phyloP scores from a whole-genome alignment of 2,329 filamentous ascomycete species.

The Mycogone perniciosa region DNA sequence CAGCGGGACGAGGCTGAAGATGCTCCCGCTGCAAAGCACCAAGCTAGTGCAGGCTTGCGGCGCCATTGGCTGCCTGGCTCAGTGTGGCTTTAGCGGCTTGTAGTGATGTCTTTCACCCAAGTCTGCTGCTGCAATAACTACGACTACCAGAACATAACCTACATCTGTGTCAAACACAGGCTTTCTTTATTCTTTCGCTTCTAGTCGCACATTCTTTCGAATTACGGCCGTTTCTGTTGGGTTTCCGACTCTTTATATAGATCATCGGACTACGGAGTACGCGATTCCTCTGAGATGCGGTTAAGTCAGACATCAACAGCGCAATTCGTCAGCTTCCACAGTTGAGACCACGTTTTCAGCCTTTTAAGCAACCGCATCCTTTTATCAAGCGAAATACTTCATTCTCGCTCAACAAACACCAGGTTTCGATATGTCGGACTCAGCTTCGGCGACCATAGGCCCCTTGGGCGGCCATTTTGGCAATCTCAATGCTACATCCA shows the following conservation, averaged over 20 bases:
- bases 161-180: neutral
- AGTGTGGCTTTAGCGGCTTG: conserved; percentile 3
- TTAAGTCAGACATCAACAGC: too few species aligned
- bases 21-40: neutral
- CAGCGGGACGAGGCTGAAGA: conserved; percentile 13
- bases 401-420: too few species aligned
- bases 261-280: too few species aligned
- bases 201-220: neutral
- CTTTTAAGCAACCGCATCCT: neutral
- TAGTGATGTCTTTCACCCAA: neutral
- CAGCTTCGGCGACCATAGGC: conserved; percentile 18
- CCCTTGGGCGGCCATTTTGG: conserved; percentile 19
- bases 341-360: conserved; percentile 13
- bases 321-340: neutral
- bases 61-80: conserved; percentile 9
- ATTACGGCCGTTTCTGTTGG: too few species aligned
- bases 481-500: conserved; percentile 24
- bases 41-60: neutral
- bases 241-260: too few species aligned
- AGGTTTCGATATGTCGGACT: conserved; percentile 13
- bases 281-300: too few species aligned
- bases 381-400: too few species aligned
- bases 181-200: neutral
- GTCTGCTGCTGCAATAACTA: neutral
- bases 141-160: too few species aligned